Evolutionary conservation across 202 grass and related monocot genomes (phyloP), one percentile per base, ranked within the genome.

Genomic region (Schoenoplectus triqueter): DNA sequence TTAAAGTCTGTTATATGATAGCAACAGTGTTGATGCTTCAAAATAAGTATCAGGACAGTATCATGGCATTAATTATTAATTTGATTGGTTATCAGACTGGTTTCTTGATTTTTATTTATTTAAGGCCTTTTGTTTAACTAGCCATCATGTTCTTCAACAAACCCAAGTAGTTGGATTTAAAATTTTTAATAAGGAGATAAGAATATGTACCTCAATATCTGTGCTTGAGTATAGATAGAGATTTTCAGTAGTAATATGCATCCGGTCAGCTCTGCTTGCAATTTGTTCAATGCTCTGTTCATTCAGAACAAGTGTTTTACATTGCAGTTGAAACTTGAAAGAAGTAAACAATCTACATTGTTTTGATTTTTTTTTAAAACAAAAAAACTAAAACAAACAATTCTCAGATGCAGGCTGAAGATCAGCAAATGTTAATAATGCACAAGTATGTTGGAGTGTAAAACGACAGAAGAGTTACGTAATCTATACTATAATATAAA

Each of bases 241-340:
- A 41, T 98, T 89, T 72, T 83, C 89, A 64, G 92, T 89, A 18
- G 40, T 88, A 85, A 98, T 98, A 72, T 31, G 60, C 95, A 98
- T 98, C 70, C 92, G 89, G 18, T 89, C 78, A 88, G 95, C 95
- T 84, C 95, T 92, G 84, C 87, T 93, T 66, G 88, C 91, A 88
- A 98, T 98, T 92, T 98, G 95, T 82, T 92, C 95, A 82, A 95
- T 90, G 82, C 95, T 98, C 95, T 98, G 92, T 20, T 9, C 9
- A 67, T 48, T 40, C 76, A 82, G 49, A 41, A 76, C 56, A 86
- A 89, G 21, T 50, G 40, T 64, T 59, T 62, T 81, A 40, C 39
- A 81, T 48, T 19, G 19, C 63, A 83, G 14, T 68, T 15, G 2
- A 83, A 39, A 41, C 18, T 82, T 44, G 39, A 64, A 54, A 22